Conservation (phyloP, 148 eudicot species). For the Persicaria maculosa region DNA sequence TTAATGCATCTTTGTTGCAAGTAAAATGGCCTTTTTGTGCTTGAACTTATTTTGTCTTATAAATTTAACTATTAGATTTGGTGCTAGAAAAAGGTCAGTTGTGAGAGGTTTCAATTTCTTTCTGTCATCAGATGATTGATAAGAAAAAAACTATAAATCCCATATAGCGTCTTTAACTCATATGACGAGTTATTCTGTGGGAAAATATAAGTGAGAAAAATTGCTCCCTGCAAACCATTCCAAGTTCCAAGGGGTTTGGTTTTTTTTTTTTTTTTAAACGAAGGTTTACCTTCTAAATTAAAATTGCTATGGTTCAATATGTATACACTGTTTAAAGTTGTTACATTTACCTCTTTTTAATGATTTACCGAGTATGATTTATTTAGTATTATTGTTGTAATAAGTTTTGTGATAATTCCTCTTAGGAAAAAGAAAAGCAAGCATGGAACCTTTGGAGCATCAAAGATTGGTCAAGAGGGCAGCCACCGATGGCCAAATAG, state of each 20-base stretch:
- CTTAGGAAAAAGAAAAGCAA: constrained; percentile 51
- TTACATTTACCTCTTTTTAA: neutral
- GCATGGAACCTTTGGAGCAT: constrained; percentile 31
- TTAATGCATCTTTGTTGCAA: neutral
- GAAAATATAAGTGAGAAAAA: neutral
- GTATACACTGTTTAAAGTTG: neutral
- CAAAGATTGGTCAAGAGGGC: constrained; percentile 43
- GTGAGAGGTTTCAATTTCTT: neutral
- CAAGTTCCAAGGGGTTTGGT: neutral
- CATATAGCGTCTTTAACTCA: neutral
- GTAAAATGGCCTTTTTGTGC: neutral
- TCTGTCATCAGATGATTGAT: neutral
- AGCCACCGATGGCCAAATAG: constrained; percentile 34
- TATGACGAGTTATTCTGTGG: neutral
- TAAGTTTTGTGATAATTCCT: neutral
- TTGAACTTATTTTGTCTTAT: neutral
- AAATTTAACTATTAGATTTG: neutral
- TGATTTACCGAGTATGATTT: neutral
- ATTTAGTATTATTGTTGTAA: neutral
- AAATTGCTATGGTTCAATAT: neutral
- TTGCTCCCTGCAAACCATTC: neutral
- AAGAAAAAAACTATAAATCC: neutral
- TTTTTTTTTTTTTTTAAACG: neutral
- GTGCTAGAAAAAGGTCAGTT: neutral
- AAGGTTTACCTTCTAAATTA: neutral